Percentiles rank a stretch among this genome's conserved stretches.
Evolutionary conservation across 345 rosid species (phyloP).

Genomic region (Eucalyptus tenuipes): DNA sequence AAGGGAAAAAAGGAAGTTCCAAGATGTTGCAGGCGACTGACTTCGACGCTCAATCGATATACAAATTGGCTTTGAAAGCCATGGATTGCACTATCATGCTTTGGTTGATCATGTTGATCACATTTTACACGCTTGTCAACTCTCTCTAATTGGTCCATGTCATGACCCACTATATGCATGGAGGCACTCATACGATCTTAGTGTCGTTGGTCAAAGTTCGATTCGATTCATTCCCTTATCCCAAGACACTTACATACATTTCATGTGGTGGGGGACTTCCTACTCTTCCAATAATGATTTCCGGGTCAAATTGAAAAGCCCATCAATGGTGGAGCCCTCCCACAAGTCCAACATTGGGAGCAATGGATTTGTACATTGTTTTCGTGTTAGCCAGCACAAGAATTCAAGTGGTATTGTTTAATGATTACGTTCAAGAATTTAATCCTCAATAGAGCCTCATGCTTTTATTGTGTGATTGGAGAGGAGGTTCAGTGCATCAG

Average conservation of each 20-base stretch:
- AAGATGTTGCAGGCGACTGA: neutral
- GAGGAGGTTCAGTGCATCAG: neutral
- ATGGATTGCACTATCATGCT: neutral
- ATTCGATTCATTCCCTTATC: neutral
- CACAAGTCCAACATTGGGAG: neutral
- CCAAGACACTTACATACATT: neutral
- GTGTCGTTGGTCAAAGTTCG: neutral
- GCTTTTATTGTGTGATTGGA: neutral
- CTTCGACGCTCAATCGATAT: neutral
- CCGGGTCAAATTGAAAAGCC: neutral
- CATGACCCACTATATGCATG: neutral
- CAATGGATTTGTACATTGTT: neutral
- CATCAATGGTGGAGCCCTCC: neutral
- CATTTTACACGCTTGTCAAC: neutral
- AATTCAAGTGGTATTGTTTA: neutral
- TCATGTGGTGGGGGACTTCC: neutral
- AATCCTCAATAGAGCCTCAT: neutral
- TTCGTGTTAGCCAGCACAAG: neutral
- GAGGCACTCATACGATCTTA: neutral
- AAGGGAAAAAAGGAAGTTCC: neutral
- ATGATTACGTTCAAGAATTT: neutral
- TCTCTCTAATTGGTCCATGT: neutral
- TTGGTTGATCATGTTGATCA: neutral
- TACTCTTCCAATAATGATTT: neutral
- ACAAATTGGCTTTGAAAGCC: neutral